phyloP scores from a whole-genome alignment of 192 early-diverging fungal species.

The Coemansia javaensis region DNA sequence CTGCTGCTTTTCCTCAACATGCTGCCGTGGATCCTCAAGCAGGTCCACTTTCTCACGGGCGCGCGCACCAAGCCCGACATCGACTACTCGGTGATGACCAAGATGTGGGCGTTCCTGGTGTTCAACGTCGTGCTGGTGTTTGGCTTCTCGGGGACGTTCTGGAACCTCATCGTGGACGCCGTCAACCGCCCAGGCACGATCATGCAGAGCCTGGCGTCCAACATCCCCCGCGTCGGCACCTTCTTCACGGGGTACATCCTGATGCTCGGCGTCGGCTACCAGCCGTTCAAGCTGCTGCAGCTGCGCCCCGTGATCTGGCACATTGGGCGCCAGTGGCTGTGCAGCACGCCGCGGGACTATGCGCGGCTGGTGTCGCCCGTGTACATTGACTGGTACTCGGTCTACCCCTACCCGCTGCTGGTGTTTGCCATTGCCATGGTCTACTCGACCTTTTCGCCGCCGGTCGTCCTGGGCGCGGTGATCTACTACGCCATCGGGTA shows the following conservation, averaged over 20 bases:
- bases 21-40: constrained; percentile 65
- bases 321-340: constrained; percentile 55
- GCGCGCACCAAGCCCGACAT: constrained; percentile 40
- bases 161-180: constrained; percentile 59
- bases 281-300: constrained; percentile 68
- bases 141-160: constrained; percentile 65
- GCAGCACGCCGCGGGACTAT: constrained; percentile 76
- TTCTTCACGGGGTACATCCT: constrained; percentile 76
- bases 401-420: constrained; percentile 66
- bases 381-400: constrained; percentile 64
- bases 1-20: constrained; percentile 64
- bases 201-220: constrained; percentile 59
- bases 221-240: constrained; percentile 64
- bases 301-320: constrained; percentile 60
- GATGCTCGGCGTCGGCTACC: constrained; percentile 64
- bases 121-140: constrained; percentile 74
- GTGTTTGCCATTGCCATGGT: constrained; percentile 69
- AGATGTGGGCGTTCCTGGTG: constrained; percentile 71
- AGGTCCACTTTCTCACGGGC: constrained; percentile 39
- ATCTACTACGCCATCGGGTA: constrained; percentile 65
- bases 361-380: constrained; percentile 68
- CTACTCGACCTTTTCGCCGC: constrained; percentile 71
- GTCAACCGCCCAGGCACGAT: constrained; percentile 60
- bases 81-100: constrained; percentile 55
- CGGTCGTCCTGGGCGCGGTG: constrained; percentile 65